Base-by-base conservation (phyloP, 1,139 yeast species). In the Suhomyces choctaworum region DNA sequence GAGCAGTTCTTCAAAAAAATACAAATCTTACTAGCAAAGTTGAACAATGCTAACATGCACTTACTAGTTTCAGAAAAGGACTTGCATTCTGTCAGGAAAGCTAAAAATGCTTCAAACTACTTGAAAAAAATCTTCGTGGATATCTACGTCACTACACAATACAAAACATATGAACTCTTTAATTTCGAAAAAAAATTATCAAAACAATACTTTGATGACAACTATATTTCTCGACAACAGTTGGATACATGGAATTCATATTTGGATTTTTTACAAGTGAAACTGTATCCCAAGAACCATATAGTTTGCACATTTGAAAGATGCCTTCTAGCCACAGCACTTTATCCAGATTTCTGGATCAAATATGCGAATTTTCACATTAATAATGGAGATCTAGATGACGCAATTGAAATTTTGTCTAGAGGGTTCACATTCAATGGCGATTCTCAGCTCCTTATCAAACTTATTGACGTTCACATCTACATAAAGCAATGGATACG, bases 331-430 rank as follows among this genome's bases (percentile, higher is more conserved):
- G 60, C 76, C 0, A 68, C 80, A 3, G 78, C 80, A 0, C 54
- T 61, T 10, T 76, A 81, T 44, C 73, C 76, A 2, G 64, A 62
- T 24, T 63, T 84, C 29, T 85, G 94, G 90, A 52, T 81, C 16
- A 71, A 78, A 33, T 82, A 77, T 49, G 61, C 78, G 2, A 70
- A 85, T 46, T 75, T 59, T 45, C 60, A 62, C 31, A 48, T 75
- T 1, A 51, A 54, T 23, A 40, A 50, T 11, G 54, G 59, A 13
- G 48, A 64, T 15, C 41, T 56, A 13, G 56, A 56, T 10, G 45
- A 50, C 8, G 78, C 80, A 0, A 60, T 62, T 29, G 58, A 60
- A 14, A 40, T 71, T 0, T 44, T 78, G 8, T 42, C 52, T n/a
- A 54, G 58, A 39, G 74, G 71, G 1, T 47, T 60, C 2, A 46